phyloP scores from a whole-genome alignment of 768 basidiomycete species.

The Mycena floridula region DNA sequence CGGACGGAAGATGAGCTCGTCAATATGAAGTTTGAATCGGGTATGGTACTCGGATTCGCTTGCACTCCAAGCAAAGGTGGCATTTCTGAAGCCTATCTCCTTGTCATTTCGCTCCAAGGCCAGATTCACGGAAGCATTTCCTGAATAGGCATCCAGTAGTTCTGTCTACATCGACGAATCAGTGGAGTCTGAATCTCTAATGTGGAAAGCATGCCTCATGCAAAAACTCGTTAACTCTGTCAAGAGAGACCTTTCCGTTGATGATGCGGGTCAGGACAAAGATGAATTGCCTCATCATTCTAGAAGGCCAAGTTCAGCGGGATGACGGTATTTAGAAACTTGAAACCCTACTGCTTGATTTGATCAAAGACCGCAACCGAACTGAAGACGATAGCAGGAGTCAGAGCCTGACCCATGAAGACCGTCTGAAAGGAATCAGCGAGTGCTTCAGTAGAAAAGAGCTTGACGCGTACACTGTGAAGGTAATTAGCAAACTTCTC shows the following conservation, averaged over 20 bases:
- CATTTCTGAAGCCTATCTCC: constrained; percentile 30
- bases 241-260: constrained; percentile 42
- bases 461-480: too few species aligned
- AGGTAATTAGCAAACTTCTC: too few species aligned
- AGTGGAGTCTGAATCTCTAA: background rate
- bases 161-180: constrained; percentile 21
- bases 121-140: constrained; percentile 33
- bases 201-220: constrained; percentile 7
- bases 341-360: too few species aligned
- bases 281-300: too few species aligned
- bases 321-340: too few species aligned
- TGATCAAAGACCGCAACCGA: too few species aligned
- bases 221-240: constrained; percentile 43
- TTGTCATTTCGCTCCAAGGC: constrained; percentile 3
- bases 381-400: too few species aligned
- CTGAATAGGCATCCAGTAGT: constrained; percentile 22
- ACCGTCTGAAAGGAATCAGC: too few species aligned
- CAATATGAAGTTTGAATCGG: constrained; percentile 32
- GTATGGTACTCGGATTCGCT: constrained; percentile 15
- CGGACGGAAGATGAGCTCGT: constrained; percentile 35
- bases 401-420: too few species aligned
- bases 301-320: too few species aligned
- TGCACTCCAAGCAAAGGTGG: constrained; percentile 34
- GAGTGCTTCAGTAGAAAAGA: too few species aligned
- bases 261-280: background rate